phyloP scores from a whole-genome alignment of 1,284 basidiomycete species.

The Ganoderma boninense region DNA sequence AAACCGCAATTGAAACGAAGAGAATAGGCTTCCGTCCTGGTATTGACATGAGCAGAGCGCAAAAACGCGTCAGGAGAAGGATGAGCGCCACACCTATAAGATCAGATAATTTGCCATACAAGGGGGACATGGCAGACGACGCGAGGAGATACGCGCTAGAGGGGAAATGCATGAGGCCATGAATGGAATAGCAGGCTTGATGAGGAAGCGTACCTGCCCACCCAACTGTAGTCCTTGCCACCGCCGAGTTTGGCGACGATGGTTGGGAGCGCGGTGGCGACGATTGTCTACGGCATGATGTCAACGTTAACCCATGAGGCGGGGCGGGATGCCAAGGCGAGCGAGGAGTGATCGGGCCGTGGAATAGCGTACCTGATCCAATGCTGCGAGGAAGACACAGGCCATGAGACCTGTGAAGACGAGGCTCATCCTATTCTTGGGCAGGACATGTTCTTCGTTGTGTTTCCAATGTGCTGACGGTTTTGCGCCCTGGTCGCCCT shows the following conservation, averaged over 20 bases:
- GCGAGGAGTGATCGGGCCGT: background rate
- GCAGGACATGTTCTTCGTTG: conserved; percentile 49
- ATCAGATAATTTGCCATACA: conserved; percentile 83
- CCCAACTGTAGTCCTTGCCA: conserved; percentile 77
- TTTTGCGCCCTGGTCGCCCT: conserved; percentile 24
- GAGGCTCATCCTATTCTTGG: conserved; percentile 49
- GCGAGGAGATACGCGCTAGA: conserved; percentile 74
- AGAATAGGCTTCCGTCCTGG: conserved; percentile 81
- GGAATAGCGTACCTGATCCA: conserved; percentile 46
- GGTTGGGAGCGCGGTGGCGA: conserved; percentile 83
- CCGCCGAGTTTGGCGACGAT: conserved; percentile 77
- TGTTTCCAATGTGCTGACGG: conserved; percentile 46
- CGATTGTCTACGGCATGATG: conserved; percentile 63
- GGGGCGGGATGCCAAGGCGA: background rate
- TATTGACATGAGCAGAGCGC: background rate
- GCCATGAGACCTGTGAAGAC: conserved; percentile 52
- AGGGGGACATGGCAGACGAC: conserved; percentile 70
- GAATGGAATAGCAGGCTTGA: background rate
- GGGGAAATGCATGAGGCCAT: conserved; percentile 34
- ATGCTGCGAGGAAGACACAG: conserved; percentile 52
- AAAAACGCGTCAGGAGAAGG: background rate
- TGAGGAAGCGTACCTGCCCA: conserved; percentile 63
- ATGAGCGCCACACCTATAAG: conserved; percentile 49
- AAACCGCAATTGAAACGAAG: conserved; percentile 71
- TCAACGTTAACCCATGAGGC: background rate